Evolutionary conservation across 768 basidiomycete genomes (phyloP).

Genomic region (Pleurotus eryngii): DNA sequence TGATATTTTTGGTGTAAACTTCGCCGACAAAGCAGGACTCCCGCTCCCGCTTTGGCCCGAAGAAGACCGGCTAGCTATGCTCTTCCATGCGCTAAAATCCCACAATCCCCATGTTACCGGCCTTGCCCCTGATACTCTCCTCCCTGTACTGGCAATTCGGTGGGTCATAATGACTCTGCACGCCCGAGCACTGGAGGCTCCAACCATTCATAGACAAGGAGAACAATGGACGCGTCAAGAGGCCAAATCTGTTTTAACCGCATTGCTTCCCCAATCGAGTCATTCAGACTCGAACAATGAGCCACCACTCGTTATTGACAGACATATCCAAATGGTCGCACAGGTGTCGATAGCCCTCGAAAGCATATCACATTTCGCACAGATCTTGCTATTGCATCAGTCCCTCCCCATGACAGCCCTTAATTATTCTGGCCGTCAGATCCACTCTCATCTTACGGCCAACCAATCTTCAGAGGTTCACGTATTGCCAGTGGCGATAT

Average conservation of each 20-base stretch:
- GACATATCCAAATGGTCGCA: conserved; percentile 66
- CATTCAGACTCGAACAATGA: conserved; percentile 11
- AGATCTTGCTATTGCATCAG: conserved; percentile 56
- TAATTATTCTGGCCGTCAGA: conserved; percentile 53
- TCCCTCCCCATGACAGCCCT: conserved; percentile 42
- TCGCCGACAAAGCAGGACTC: conserved; percentile 25
- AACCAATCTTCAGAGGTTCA: conserved; percentile 16
- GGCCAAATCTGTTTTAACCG: conserved; percentile 53
- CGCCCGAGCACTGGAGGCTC: conserved; percentile 44
- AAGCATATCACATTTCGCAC: conserved; percentile 54
- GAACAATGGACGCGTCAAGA: conserved; percentile 72
- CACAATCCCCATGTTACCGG: conserved; percentile 44
- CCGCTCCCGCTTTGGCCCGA: conserved; percentile 49
- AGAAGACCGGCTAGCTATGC: conserved; percentile 48
- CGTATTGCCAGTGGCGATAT: conserved; percentile 31
- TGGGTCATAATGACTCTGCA: conserved; percentile 57
- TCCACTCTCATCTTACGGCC: conserved; percentile 52
- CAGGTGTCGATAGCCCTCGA: conserved; percentile 61
- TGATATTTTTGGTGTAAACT: conserved; percentile 31
- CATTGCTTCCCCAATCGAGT: conserved; percentile 32
- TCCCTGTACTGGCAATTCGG: conserved; percentile 55
- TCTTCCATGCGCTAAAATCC: conserved; percentile 56
- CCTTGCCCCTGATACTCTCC: conserved; percentile 43
- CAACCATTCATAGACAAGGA: conserved; percentile 54
- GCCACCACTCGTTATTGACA: conserved; percentile 43